Conservation (phyloP, 352 stramenopile genomes). For the Hyaloperonospora brassicae region DNA sequence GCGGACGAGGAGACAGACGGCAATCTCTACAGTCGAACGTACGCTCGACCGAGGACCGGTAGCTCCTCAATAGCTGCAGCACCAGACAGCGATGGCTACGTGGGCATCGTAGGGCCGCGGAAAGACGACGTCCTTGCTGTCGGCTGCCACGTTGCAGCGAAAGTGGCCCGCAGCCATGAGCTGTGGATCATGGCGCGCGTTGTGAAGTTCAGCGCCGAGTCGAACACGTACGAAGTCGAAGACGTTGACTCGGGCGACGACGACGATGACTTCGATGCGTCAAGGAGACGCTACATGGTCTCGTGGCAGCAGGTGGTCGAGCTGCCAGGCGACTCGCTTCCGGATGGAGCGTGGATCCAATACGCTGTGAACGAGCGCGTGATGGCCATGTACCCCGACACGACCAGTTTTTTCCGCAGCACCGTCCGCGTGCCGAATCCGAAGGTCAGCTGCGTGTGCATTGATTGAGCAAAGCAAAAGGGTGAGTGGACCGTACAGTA, state of each 20-base stretch:
- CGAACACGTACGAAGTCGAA: slow-evolving; percentile 92
- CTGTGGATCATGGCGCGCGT: slow-evolving; percentile 91
- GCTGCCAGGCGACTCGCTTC: slow-evolving; percentile 72
- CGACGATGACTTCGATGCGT: slow-evolving; percentile 42
- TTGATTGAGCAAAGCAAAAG: background rate
- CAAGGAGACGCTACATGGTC: slow-evolving; percentile 57
- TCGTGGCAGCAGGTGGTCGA: slow-evolving; percentile 82
- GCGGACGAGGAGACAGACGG: slow-evolving; percentile 16
- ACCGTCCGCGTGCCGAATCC: slow-evolving; percentile 89
- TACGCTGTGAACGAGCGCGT: slow-evolving; percentile 86
- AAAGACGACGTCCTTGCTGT: slow-evolving; percentile 37
- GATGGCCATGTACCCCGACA: slow-evolving; percentile 98
- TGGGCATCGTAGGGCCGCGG: slow-evolving; percentile 14
- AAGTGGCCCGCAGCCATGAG: slow-evolving; percentile 70
- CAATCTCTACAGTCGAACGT: slow-evolving; percentile 30
- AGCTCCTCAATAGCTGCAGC: slow-evolving; percentile 7
- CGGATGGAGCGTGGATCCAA: slow-evolving; percentile 64
- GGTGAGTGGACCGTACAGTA: background rate
- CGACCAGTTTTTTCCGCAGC: slow-evolving; percentile 93
- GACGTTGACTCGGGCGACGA: slow-evolving; percentile 89
- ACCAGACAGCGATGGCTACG: slow-evolving; percentile 11
- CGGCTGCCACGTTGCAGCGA: slow-evolving; percentile 59
- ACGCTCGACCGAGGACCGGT: slow-evolving; percentile 19
- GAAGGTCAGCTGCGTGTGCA: slow-evolving; percentile 26
- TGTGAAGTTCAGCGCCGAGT: slow-evolving; percentile 82